Evolutionary conservation across 2,329 filamentous ascomycete genomes (phyloP).

Genomic region (Colletotrichum tanaceti): DNA sequence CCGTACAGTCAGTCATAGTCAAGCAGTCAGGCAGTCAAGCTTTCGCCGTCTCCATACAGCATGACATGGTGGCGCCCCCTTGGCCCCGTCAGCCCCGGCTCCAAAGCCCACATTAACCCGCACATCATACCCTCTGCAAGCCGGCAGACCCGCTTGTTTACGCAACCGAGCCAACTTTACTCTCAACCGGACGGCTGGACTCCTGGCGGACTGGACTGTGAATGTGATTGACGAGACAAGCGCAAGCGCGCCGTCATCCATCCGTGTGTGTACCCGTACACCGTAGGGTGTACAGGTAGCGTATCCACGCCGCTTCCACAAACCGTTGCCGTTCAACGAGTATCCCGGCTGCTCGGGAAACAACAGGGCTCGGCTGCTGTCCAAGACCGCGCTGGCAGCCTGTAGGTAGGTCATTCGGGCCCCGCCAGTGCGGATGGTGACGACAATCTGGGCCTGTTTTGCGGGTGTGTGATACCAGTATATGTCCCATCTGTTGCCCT

Average conservation of each 20-base stretch:
- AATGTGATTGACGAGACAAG: constrained; percentile 16
- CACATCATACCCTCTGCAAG: constrained; percentile 8
- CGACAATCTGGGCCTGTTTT: constrained; percentile 19
- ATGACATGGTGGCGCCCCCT: constrained; percentile 35
- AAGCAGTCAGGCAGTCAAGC: constrained; percentile 33
- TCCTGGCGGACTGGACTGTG: constrained; percentile 1
- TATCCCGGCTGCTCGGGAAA: constrained; percentile 28
- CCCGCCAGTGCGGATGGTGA: constrained; percentile 24
- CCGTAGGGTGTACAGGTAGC: too few relatives aligned
- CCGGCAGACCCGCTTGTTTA: constrained; percentile 15
- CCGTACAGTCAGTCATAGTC: neutral
- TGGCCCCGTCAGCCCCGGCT: constrained; percentile 32
- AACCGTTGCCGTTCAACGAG: constrained; percentile 10
- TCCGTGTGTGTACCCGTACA: too few relatives aligned
- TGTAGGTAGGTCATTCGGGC: constrained; percentile 13
- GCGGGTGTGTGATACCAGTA: neutral
- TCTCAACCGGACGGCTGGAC: constrained; percentile 1
- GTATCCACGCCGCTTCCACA: neutral
- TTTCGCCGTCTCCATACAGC: constrained; percentile 27
- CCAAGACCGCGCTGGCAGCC: too few relatives aligned
- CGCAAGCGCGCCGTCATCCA: constrained; percentile 25
- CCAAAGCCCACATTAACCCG: constrained; percentile 15
- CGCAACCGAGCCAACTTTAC: constrained; percentile 25
- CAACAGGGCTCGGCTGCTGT: constrained; percentile 4
- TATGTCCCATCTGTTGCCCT: constrained; percentile 12